phyloP scores from a whole-genome alignment of 2,329 filamentous ascomycete genomes.

The Scedosporium aurantiacum region DNA sequence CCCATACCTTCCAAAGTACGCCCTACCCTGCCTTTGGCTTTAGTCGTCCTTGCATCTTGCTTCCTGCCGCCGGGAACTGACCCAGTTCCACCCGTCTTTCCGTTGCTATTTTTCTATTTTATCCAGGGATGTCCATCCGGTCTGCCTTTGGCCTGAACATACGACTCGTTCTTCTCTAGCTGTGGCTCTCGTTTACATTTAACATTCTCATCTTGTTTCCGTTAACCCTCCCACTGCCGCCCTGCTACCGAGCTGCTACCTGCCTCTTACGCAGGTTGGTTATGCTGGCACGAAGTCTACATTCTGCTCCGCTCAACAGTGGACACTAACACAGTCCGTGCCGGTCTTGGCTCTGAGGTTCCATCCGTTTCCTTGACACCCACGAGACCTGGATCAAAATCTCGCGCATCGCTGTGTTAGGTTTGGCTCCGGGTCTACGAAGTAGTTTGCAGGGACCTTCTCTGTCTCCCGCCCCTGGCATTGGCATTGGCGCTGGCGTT shows the following conservation, averaged over 20 bases:
- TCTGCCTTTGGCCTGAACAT: not conserved
- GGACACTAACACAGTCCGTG: too few relatives aligned
- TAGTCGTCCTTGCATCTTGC: not conserved
- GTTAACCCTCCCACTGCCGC: not conserved
- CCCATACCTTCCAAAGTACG: not conserved
- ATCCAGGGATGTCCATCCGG: not conserved
- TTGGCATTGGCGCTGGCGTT: not conserved
- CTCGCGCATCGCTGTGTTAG: not conserved
- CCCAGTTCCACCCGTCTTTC: not conserved
- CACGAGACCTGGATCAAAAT: not conserved
- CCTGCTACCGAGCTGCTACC: too few relatives aligned
- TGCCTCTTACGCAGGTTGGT: not conserved
- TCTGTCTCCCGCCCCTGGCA: not conserved
- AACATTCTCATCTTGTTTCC: not conserved
- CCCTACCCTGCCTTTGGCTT: not conserved
- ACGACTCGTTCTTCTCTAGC: not conserved
- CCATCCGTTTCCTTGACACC: not conserved
- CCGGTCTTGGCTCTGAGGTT: not conserved
- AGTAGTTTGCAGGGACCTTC: not conserved
- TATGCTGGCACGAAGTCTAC: not conserved
- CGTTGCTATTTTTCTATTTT: slow-evolving; percentile 1
- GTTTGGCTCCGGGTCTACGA: not conserved
- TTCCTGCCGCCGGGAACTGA: not conserved
- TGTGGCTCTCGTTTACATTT: not conserved
- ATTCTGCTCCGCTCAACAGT: not conserved